These are phyloP conservation scores for Striga hermonthica DNA, from an alignment of 305 asterid genomes.

Conservation along the genomic window DNA sequence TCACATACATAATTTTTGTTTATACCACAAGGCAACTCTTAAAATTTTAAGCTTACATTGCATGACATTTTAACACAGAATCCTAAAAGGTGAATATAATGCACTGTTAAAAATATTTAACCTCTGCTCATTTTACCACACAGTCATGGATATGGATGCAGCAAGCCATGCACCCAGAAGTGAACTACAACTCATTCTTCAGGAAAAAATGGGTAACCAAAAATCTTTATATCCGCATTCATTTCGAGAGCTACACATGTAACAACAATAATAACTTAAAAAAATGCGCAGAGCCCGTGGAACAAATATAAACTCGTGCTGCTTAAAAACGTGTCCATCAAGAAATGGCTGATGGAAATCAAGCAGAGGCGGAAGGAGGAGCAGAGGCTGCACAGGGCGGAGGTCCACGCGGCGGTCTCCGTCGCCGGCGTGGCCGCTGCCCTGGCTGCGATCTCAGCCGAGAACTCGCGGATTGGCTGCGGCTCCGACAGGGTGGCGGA, in stretches of 20 bases:
- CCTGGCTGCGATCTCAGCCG: conserved; percentile 82
- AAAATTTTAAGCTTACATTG: no score
- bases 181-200: conserved; percentile 76
- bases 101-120: no score
- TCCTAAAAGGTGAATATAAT: neutral
- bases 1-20: no score
- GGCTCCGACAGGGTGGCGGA: conserved; percentile 42
- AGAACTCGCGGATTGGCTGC: conserved; percentile 40
- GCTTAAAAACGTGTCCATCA: conserved; percentile 55
- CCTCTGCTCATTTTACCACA: conserved; percentile 9
- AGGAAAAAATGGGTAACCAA: conserved; percentile 75
- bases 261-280: conserved; percentile 13
- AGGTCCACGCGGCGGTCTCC: conserved; percentile 86
- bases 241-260: neutral
- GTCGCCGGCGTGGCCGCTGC: conserved; percentile 97
- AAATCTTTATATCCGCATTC: neutral
- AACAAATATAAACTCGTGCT: conserved; percentile 41
- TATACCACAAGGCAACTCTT: no score
- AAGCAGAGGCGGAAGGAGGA: conserved; percentile 74
- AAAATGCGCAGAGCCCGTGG: conserved; percentile 81
- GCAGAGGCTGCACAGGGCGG: conserved; percentile 72
- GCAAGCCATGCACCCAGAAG: conserved; percentile 98
- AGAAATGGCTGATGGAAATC: conserved; percentile 85
- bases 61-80: neutral
- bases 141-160: conserved; percentile 99